Percentiles rank a stretch among this genome's conserved stretches.
Evolutionary conservation across 805 yeast species (phyloP).

Genomic region (Helenozyma rhizophorensis): DNA sequence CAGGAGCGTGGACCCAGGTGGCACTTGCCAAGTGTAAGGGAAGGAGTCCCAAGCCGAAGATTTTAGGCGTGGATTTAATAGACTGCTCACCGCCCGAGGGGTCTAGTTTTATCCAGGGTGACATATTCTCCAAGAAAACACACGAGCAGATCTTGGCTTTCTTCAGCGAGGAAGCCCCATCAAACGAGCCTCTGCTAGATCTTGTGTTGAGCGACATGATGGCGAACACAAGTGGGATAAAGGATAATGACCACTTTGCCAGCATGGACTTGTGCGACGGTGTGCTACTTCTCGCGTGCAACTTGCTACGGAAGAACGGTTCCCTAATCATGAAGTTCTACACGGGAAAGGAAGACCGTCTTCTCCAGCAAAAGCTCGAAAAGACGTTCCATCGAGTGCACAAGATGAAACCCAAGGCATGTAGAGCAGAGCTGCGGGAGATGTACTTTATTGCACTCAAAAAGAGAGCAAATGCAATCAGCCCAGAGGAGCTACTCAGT

Average conservation of each 20-base stretch:
- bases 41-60: slow-evolving; percentile 7
- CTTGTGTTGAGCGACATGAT: slow-evolving; percentile 76
- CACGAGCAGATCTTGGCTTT: slow-evolving; percentile 52
- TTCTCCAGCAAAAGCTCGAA: slow-evolving; percentile 56
- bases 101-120: slow-evolving; percentile 36
- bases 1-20: slow-evolving; percentile 30
- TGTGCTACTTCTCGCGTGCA: slow-evolving; percentile 71
- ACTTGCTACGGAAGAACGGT: slow-evolving; percentile 68
- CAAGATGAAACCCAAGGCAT: slow-evolving; percentile 76
- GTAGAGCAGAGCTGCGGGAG: slow-evolving; percentile 77
- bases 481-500: no score
- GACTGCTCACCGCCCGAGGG: slow-evolving; percentile 34
- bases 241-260: slow-evolving; percentile 73
- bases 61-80: slow-evolving; percentile 30
- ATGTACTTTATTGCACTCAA: slow-evolving; percentile 71
- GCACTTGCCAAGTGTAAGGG: slow-evolving; percentile 16
- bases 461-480: no score
- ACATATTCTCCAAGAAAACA: slow-evolving; percentile 41
- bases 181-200: slow-evolving; percentile 17
- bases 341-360: slow-evolving; percentile 73
- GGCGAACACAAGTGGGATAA: slow-evolving; percentile 85
- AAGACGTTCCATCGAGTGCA: slow-evolving; percentile 58
- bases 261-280: slow-evolving; percentile 94
- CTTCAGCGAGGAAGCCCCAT: slow-evolving; percentile 30
- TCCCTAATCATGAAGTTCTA: slow-evolving; percentile 76